Conservation (phyloP, 1,284 basidiomycete genomes). For the Pascua guehoae region DNA sequence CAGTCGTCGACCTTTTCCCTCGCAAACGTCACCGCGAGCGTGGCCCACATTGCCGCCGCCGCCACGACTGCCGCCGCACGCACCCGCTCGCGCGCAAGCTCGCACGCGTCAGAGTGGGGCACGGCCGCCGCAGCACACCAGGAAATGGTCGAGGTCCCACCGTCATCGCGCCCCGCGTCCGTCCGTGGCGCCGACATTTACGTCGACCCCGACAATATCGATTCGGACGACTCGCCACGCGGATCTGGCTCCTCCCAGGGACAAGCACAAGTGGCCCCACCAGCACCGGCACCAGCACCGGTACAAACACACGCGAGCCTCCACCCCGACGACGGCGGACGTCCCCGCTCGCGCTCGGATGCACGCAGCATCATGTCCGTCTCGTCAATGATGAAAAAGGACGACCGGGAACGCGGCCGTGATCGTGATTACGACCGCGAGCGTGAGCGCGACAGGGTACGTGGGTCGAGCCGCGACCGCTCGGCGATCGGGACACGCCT, state of each 20-base stretch:
- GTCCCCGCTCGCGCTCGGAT: slow-evolving; percentile 25
- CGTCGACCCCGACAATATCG: not conserved
- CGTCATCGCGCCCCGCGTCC: slow-evolving; percentile 38
- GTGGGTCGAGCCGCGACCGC: not conserved
- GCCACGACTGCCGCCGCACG: slow-evolving; percentile 36
- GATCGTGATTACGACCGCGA: not conserved
- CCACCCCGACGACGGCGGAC: slow-evolving; percentile 43
- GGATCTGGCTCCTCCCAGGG: too few relatives aligned
- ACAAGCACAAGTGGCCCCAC: too few relatives aligned
- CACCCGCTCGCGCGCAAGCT: slow-evolving; percentile 32
- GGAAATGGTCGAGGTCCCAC: slow-evolving; percentile 44
- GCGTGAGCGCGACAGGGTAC: not conserved
- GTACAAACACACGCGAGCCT: not conserved
- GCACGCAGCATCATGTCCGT: slow-evolving; percentile 32
- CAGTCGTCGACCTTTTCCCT: slow-evolving; percentile 75
- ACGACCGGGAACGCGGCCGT: not conserved
- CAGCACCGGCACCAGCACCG: too few relatives aligned
- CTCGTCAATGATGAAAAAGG: slow-evolving; percentile 11
- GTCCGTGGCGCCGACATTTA: slow-evolving; percentile 30
- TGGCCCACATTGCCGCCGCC: slow-evolving; percentile 55
- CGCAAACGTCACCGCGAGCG: slow-evolving; percentile 66
- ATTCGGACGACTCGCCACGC: too few relatives aligned
- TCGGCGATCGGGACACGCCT: not conserved
- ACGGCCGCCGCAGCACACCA: slow-evolving; percentile 49
- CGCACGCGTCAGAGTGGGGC: slow-evolving; percentile 50